These are phyloP conservation scores for Nitzschia inconspicua DNA, from an alignment of 108 stramenopile genomes.

Conservation along the genomic window DNA sequence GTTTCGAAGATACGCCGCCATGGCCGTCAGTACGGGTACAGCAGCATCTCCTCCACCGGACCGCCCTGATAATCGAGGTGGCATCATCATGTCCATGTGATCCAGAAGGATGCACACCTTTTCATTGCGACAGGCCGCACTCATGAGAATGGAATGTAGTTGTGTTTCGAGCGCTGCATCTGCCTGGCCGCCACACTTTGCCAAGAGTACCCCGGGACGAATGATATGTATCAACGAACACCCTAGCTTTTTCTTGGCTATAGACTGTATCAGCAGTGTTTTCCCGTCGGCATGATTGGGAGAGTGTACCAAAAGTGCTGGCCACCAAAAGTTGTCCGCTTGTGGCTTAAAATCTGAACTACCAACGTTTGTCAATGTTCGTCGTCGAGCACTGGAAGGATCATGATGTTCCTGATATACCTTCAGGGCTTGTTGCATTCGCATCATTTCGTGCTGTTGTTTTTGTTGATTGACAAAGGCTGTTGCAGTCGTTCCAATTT, in stretches of 20 bases:
- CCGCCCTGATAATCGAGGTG: slow-evolving; percentile 23
- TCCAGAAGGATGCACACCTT: slow-evolving; percentile 71
- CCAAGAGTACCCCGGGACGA: slow-evolving; percentile 50
- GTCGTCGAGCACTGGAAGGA: neutral
- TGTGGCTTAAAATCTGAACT: neutral
- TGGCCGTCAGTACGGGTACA: slow-evolving; percentile 57
- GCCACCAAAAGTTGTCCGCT: slow-evolving; percentile 9
- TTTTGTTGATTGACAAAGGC: slow-evolving; percentile 10
- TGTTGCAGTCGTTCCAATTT: slow-evolving; percentile 38
- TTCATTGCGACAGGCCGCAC: slow-evolving; percentile 40
- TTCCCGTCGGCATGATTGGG: slow-evolving; percentile 61
- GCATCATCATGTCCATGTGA: slow-evolving; percentile 63
- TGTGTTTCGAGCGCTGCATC: slow-evolving; percentile 74
- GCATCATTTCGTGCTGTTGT: neutral
- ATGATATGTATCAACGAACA: slow-evolving; percentile 62
- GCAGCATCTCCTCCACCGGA: slow-evolving; percentile 52
- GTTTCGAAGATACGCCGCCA: slow-evolving; percentile 60
- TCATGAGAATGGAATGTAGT: slow-evolving; percentile 50
- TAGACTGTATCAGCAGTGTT: slow-evolving; percentile 51
- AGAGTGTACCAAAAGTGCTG: slow-evolving; percentile 42
- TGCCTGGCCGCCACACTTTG: slow-evolving; percentile 70
- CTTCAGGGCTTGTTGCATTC: slow-evolving; percentile 9
- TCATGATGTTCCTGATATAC: neutral
- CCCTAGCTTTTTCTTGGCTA: slow-evolving; percentile 45
- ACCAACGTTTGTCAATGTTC: neutral